Evolutionary conservation across 2,329 filamentous ascomycete genomes (phyloP).

Genomic region (Hymenoscyphus repandus): DNA sequence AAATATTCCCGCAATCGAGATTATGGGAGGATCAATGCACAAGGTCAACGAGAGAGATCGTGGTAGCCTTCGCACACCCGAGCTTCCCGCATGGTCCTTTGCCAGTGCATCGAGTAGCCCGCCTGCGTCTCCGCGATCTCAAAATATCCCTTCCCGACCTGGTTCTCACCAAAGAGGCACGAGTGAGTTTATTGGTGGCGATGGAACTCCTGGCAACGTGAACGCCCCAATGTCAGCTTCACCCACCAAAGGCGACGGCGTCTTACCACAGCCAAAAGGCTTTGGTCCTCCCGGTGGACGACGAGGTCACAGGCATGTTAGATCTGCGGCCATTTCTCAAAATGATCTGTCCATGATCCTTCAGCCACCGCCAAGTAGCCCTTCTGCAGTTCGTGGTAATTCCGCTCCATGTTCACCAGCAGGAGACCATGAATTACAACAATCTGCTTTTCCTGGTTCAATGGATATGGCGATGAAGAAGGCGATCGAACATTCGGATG

Average conservation of each 20-base stretch:
- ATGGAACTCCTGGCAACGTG: conserved; percentile 37
- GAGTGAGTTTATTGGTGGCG: conserved; percentile 81
- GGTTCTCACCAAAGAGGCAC: conserved; percentile 67
- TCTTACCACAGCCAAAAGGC: conserved; percentile 48
- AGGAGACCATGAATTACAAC: conserved; percentile 11
- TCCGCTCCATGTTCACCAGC: conserved; percentile 41
- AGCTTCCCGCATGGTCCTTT: conserved; percentile 31
- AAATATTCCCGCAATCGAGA: conserved; percentile 40
- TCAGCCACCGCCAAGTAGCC: conserved; percentile 32
- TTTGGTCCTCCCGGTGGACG: conserved; percentile 47
- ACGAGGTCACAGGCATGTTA: conserved; percentile 72
- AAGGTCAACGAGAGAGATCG: not conserved
- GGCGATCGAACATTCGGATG: conserved; percentile 6
- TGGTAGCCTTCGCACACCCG: conserved; percentile 15
- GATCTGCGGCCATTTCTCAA: conserved; percentile 70
- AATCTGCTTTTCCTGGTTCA: conserved; percentile 18
- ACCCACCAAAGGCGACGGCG: conserved; percentile 59
- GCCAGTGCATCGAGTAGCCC: conserved; percentile 23
- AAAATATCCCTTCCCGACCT: conserved; percentile 43
- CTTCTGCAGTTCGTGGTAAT: conserved; percentile 22
- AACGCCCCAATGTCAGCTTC: conserved; percentile 58
- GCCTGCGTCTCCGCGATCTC: conserved; percentile 43
- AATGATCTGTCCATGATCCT: conserved; percentile 73
- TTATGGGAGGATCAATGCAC: conserved; percentile 8
- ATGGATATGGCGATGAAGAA: conserved; percentile 19